These are phyloP conservation scores for Cucurbita argyrosperma DNA, from an alignment of 306 rosid genomes.

Conservation along the genomic window DNA sequence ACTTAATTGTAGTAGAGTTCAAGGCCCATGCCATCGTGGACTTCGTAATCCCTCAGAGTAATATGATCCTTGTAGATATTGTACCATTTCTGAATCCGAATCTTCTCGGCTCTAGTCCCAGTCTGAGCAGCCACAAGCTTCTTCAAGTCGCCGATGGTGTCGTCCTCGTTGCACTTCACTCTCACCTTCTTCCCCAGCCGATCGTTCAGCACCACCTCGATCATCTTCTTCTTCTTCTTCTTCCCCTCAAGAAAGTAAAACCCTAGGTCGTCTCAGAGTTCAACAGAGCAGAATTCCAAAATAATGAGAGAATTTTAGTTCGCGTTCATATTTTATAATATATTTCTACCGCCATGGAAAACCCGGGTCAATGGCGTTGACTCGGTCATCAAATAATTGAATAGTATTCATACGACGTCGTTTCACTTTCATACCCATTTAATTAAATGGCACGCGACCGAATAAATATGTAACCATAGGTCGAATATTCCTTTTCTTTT, in stretches of 20 bases:
- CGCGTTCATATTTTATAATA: neutral
- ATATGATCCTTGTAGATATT: constrained; percentile 77
- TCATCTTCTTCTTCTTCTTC: constrained; percentile 37
- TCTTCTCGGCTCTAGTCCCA: constrained; percentile 67
- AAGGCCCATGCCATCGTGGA: constrained; percentile 95
- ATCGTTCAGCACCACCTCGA: constrained; percentile 84
- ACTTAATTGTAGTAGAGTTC: constrained; percentile 77
- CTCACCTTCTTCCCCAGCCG: constrained; percentile 91
- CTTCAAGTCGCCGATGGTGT: constrained; percentile 84
- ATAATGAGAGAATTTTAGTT: neutral
- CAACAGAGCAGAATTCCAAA: neutral
- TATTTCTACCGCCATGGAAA: neutral
- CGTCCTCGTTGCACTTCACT: constrained; percentile 83
- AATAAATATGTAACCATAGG: no score
- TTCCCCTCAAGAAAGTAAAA: neutral
- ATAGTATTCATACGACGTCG: neutral
- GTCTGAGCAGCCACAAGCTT: constrained; percentile 96
- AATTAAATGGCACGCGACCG: no score
- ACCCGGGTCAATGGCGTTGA: neutral
- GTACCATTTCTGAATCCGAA: constrained; percentile 76
- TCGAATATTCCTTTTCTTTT: no score
- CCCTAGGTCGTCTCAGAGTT: neutral
- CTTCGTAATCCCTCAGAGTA: constrained; percentile 80
- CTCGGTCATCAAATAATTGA: neutral
- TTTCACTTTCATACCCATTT: neutral